phyloP scores from a whole-genome alignment of 371 early-diverging fungal genomes.

The Mortierella sp. region DNA sequence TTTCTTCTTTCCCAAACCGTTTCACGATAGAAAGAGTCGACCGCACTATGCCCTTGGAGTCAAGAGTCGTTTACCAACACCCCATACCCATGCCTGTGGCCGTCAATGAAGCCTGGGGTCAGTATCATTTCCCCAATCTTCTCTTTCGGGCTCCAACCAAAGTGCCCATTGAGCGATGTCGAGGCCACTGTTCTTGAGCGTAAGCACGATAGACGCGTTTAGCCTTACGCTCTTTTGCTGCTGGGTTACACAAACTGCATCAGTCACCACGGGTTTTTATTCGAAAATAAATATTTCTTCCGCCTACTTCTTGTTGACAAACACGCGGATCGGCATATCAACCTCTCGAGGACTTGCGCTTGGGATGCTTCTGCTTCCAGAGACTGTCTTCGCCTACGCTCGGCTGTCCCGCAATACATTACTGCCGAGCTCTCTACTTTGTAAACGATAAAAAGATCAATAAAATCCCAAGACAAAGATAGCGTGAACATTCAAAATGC shows the following conservation, averaged over 20 bases:
- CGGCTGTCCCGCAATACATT: background rate
- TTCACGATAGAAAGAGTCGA: too few relatives aligned
- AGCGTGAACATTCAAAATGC: too few relatives aligned
- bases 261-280: conserved; percentile 15
- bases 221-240: conserved; percentile 18
- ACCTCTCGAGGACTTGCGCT: background rate
- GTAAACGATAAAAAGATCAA: background rate
- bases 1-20: too few relatives aligned
- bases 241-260: conserved; percentile 6
- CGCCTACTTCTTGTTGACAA: background rate
- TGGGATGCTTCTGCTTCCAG: background rate
- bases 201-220: conserved; percentile 13
- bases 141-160: too few relatives aligned
- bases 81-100: too few relatives aligned
- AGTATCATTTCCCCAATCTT: too few relatives aligned
- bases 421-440: background rate
- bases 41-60: too few relatives aligned
- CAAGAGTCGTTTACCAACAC: too few relatives aligned
- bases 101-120: too few relatives aligned
- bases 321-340: background rate
- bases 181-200: conserved; percentile 15
- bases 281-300: conserved; percentile 5
- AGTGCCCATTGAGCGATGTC: too few relatives aligned
- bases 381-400: background rate
- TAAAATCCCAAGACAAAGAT: too few relatives aligned